Evolutionary conservation across 345 rosid genomes (phyloP).

Genomic region (Isatis tinctoria): DNA sequence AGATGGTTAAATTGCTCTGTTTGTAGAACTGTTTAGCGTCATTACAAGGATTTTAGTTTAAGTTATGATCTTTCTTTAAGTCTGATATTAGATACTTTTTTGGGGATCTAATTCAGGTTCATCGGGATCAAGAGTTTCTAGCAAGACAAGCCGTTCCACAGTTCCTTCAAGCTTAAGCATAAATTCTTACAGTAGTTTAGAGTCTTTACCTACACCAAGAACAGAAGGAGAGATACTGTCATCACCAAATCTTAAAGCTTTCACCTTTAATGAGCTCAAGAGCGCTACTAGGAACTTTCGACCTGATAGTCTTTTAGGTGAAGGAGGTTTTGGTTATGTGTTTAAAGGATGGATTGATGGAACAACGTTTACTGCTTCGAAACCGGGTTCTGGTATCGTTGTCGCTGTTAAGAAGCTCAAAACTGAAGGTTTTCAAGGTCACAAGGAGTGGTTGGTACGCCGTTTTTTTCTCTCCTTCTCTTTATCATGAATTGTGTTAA

Average conservation of each 20-base stretch:
- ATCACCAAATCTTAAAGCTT: slow-evolving; percentile 85
- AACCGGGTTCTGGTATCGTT: slow-evolving; percentile 88
- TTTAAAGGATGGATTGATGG: slow-evolving; percentile 97
- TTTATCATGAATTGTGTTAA: neutral
- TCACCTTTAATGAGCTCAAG: slow-evolving; percentile 70
- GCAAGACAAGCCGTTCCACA: slow-evolving; percentile 71
- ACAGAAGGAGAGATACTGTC: slow-evolving; percentile 90
- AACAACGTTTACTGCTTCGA: slow-evolving; percentile 56
- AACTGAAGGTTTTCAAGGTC: slow-evolving; percentile 97
- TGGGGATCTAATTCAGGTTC: slow-evolving; percentile 22
- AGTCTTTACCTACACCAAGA: slow-evolving; percentile 69
- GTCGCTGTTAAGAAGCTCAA: slow-evolving; percentile 95
- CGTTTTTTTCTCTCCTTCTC: neutral
- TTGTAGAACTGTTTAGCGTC: neutral
- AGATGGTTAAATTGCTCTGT: neutral
- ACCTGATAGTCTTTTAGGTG: slow-evolving; percentile 86
- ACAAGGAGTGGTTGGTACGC: slow-evolving; percentile 97
- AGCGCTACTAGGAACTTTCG: slow-evolving; percentile 91
- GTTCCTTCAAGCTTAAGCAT: slow-evolving; percentile 58
- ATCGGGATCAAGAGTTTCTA: slow-evolving; percentile 57
- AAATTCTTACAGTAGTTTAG: slow-evolving; percentile 56
- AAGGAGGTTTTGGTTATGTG: slow-evolving; percentile 95
- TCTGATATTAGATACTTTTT: neutral
- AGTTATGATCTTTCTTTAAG: neutral
- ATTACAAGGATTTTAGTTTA: neutral